Base-by-base conservation (phyloP, 2,329 filamentous ascomycete genomes). In the Penicillium vulpinum region DNA sequence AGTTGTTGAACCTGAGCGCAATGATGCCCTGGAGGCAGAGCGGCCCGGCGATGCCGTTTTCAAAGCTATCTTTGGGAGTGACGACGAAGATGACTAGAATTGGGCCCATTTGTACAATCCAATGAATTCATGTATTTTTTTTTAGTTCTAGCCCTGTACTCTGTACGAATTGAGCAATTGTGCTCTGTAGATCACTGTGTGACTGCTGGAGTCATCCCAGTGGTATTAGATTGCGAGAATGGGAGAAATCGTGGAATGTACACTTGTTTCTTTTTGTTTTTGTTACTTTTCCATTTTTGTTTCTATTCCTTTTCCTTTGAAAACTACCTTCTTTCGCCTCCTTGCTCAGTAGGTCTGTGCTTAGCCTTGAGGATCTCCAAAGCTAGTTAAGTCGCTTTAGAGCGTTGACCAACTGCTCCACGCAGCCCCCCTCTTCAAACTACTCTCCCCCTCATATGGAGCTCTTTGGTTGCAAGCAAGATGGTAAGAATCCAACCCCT, bases 1-100 rank as follows among this genome's bases (percentile, higher is more conserved):
- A 43, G 59, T 50, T 33, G 81, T 94, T 24, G 85, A 96, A 70
- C 83, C 87, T 0, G 89, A 91, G 61, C 84, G 80, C 62, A 96
- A 96, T 66, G 88, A 91, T 56, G 90, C 89, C 4, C 70, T 96
- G 10, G 90, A 95, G 68, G 87, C 83, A 0, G 81, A 86, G 66
- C 83, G 85, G 52, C 90, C 92, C 0, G 87, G 88, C 16, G 90
- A 92, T 47, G 90, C 89, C 41, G 87, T 97, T 0, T 92, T 97
- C 67, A 90, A 85, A 64, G 90, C 91, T n/a, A 92, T 97, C 29
- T 97, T 97, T 82, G 93, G 92, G 6, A 91, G 92, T 71, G 89
- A 89, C 68, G 88, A 89, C 62, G 89, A 91, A 65, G 88, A 91
- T 54, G 78, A 84, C 29, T 75, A 77, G 15, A 67, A 47, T 53